These are phyloP conservation scores for Cryphonectria carpinicola DNA, from an alignment of 2,329 filamentous ascomycete genomes.

Conservation along the genomic window DNA sequence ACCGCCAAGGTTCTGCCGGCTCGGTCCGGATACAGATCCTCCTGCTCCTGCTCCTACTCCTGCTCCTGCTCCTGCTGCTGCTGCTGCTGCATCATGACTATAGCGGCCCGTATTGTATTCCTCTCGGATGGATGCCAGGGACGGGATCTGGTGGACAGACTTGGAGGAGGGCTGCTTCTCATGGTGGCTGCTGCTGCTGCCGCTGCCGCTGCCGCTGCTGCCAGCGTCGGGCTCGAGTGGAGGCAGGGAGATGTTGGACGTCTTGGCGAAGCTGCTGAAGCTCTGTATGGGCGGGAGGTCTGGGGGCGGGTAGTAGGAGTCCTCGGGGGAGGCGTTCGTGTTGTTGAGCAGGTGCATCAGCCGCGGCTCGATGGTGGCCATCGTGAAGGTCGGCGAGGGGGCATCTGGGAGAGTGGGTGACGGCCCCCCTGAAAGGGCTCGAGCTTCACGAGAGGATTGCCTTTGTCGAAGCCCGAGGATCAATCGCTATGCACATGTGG, in stretches of 20 bases:
- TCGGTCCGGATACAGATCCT: slow-evolving; percentile 6
- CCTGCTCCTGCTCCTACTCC: too few relatives aligned
- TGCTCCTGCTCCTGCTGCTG: neutral
- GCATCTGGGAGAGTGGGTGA: slow-evolving; percentile 41
- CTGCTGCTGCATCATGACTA: slow-evolving; percentile 15
- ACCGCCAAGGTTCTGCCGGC: slow-evolving; percentile 23
- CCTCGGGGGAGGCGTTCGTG: slow-evolving; percentile 47
- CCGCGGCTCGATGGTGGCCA: slow-evolving; percentile 70
- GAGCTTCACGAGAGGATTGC: slow-evolving; percentile 14
- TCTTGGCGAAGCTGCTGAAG: slow-evolving; percentile 46
- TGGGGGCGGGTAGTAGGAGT: slow-evolving; percentile 46
- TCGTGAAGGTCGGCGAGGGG: slow-evolving; percentile 46
- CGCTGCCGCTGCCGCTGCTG: slow-evolving; percentile 42
- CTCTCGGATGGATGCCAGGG: slow-evolving; percentile 31
- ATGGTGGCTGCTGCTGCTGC: slow-evolving; percentile 43
- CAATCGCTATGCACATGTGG: neutral
- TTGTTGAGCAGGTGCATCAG: slow-evolving; percentile 68
- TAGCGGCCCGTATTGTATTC: slow-evolving; percentile 26
- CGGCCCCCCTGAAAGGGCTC: slow-evolving; percentile 27
- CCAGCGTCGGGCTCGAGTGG: slow-evolving; percentile 56
- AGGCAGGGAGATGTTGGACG: slow-evolving; percentile 51
- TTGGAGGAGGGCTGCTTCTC: slow-evolving; percentile 33
- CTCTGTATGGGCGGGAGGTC: slow-evolving; percentile 60
- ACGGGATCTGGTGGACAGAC: slow-evolving; percentile 33
- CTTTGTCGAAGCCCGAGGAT: slow-evolving; percentile 14